Conservation (phyloP, 2,329 filamentous ascomycete species). For the Penicillium griseofulvum region DNA sequence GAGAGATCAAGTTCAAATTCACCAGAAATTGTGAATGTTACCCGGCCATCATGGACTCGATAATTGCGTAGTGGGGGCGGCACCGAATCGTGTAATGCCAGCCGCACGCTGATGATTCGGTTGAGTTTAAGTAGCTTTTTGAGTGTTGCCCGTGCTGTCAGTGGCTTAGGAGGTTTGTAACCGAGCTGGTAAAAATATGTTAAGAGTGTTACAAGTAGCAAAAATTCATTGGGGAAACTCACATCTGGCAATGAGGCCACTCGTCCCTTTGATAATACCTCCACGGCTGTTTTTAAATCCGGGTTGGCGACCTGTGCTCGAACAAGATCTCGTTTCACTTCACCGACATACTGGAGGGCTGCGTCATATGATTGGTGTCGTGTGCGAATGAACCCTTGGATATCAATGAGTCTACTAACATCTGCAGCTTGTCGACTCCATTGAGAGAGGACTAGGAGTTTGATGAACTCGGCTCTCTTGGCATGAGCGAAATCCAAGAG, state of each 20-base stretch:
- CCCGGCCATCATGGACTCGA: slow-evolving; percentile 77
- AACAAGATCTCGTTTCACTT: slow-evolving; percentile 70
- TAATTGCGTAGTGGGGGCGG: slow-evolving; percentile 77
- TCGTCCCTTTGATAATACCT: slow-evolving; percentile 76
- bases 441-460: slow-evolving; percentile 82
- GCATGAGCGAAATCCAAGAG: slow-evolving; percentile 76
- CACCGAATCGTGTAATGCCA: slow-evolving; percentile 82
- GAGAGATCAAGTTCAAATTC: slow-evolving; percentile 95
- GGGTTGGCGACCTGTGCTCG: slow-evolving; percentile 79
- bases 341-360: slow-evolving; percentile 62
- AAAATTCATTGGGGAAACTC: slow-evolving; percentile 35
- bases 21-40: slow-evolving; percentile 75
- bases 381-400: slow-evolving; percentile 70
- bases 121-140: slow-evolving; percentile 78
- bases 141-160: slow-evolving; percentile 70
- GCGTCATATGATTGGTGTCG: slow-evolving; percentile 61
- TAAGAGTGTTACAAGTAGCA: slow-evolving; percentile 18
- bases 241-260: slow-evolving; percentile 78
- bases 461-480: slow-evolving; percentile 84
- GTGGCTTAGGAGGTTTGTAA: slow-evolving; percentile 70
- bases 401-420: slow-evolving; percentile 83
- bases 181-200: slow-evolving; percentile 54
- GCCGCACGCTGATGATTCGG: slow-evolving; percentile 73
- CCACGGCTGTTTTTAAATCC: slow-evolving; percentile 83
- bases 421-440: slow-evolving; percentile 79